Evolutionary conservation across 108 stramenopile genomes (phyloP), one percentile per base, ranked within the genome.

Genomic region (Cyclostephanos invisitatus): DNA sequence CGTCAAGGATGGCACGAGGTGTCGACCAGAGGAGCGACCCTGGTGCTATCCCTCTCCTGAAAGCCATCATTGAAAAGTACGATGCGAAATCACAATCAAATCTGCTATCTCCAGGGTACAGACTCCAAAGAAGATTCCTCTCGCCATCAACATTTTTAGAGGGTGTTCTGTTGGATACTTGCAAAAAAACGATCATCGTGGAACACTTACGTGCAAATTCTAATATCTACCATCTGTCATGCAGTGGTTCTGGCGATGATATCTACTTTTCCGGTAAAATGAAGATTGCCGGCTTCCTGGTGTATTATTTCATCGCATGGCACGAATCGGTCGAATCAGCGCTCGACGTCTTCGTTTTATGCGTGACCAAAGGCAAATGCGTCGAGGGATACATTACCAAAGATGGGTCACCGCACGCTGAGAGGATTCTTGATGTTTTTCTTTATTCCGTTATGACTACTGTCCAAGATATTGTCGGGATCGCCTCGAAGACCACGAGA

Each of bases 231-330:
- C 48, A 79, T 36, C 71, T 72, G 27, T 22, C 48, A 50, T 79
- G 78, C 57, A 42, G 57, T 14, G 70, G 71, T 55, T 42, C 21
- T 27, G 75, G 53, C 20, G 57, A 62, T 2, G 61, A 64, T 3
- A 64, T 50, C 37, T 79, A 66, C 40, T 67, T 55, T 20, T 21
- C 18, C 32, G 71, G 71, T 8, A 62, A 51, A 54, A 25, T 68
- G 48, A 72, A 79, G 44, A 32, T 79, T 53, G 71, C 55, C n/a
- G 78, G 67, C 11, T 79, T 72, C 36, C 37, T 62, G 38, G 72
- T 74, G 35, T 36, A 71, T 55, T 74, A 63, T 48, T 81, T 81
- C 57, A 67, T 81, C 18, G 51, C 80, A 28, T 74, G 73, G 73
- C 80, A 81, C 36, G 80, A 81, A 60, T 53, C 73, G 24, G 50